phyloP scores from a whole-genome alignment of 1,139 yeast species.

The Casaregolazyma suthepensis region DNA sequence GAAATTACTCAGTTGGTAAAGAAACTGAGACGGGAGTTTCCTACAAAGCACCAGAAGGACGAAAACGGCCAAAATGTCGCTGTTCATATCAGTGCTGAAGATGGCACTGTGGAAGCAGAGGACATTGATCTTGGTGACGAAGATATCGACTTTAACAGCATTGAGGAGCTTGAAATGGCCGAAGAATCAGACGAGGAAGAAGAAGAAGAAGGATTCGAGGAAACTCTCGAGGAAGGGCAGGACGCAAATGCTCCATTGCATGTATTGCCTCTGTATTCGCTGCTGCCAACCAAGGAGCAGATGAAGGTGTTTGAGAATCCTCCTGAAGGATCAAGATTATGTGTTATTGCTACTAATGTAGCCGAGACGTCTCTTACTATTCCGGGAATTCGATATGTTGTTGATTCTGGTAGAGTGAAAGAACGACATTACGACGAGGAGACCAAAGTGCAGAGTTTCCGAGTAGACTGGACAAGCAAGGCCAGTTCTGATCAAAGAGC shows the following conservation, averaged over 20 bases:
- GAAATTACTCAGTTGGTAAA: slow-evolving; percentile 79
- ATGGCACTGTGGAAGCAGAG: slow-evolving; percentile 53
- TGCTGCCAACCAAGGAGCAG: slow-evolving; percentile 88
- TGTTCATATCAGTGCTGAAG: slow-evolving; percentile 52
- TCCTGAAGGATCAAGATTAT: slow-evolving; percentile 77
- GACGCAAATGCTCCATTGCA: slow-evolving; percentile 75
- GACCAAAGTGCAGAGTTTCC: slow-evolving; percentile 90
- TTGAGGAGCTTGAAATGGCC: slow-evolving; percentile 37
- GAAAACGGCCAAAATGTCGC: slow-evolving; percentile 32
- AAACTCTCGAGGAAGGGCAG: slow-evolving; percentile 66
- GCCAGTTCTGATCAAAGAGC: slow-evolving; percentile 95
- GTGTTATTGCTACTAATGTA: slow-evolving; percentile 94
- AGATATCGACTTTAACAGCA: slow-evolving; percentile 49
- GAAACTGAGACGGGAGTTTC: slow-evolving; percentile 61
- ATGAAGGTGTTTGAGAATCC: slow-evolving; percentile 87
- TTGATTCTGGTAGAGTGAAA: slow-evolving; percentile 91
- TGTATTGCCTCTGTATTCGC: slow-evolving; percentile 86
- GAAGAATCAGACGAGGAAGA: slow-evolving; percentile 45
- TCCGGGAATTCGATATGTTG: slow-evolving; percentile 91
- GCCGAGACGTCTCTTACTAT: slow-evolving; percentile 97
- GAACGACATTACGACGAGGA: slow-evolving; percentile 78
- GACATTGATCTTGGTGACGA: slow-evolving; percentile 36
- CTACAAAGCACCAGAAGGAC: slow-evolving; percentile 38
- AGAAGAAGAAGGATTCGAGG: slow-evolving; percentile 92
- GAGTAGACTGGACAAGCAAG: slow-evolving; percentile 86